Conservation (phyloP, 2,329 filamentous ascomycete species). For the Aureobasidium uvarum region DNA sequence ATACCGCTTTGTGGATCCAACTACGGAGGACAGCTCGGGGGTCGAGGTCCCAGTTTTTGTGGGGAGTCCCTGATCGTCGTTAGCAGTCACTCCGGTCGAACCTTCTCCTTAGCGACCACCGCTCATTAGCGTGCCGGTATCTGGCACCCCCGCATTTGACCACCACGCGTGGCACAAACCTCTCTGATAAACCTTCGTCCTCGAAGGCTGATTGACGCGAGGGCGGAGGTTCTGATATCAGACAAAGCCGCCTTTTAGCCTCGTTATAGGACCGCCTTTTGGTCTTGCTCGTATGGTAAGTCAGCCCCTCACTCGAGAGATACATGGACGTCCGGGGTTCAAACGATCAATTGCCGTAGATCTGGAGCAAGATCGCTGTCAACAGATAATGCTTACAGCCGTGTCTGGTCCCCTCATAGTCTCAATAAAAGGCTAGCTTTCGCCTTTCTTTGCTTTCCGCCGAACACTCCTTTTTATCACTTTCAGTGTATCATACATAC, state of each 20-base stretch:
- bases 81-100: background rate
- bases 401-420: background rate
- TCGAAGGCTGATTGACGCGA: background rate
- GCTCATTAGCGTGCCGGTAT: background rate
- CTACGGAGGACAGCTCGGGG: background rate
- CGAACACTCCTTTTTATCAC: background rate
- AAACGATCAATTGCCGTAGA: background rate
- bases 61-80: background rate
- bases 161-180: background rate
- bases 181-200: background rate
- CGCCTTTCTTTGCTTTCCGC: background rate
- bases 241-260: background rate
- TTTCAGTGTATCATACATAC: background rate
- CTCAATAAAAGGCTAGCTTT: slow-evolving; percentile 1
- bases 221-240: background rate
- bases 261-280: background rate
- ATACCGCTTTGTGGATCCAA: background rate
- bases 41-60: background rate
- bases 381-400: background rate
- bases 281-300: background rate
- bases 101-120: background rate
- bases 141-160: background rate
- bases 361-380: background rate
- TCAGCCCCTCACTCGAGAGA: background rate
- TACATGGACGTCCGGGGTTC: background rate